phyloP scores from a whole-genome alignment of 2,329 filamentous ascomycete genomes.

The Trichophyton rubrum region DNA sequence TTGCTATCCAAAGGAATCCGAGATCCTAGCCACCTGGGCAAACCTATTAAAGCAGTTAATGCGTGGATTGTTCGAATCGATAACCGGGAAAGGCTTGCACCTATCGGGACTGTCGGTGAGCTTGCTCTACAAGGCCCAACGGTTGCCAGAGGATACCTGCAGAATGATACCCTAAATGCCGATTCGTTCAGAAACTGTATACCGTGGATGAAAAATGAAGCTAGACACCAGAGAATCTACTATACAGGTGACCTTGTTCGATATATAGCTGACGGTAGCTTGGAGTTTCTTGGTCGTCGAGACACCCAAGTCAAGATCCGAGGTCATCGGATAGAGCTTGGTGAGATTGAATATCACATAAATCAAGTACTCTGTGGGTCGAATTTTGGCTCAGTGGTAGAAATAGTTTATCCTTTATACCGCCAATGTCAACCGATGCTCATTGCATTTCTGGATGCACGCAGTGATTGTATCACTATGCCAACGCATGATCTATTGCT shows the following conservation, averaged over 20 bases:
- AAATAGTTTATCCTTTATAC: not conserved
- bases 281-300: slow-evolving; percentile 16
- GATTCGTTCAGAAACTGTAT: not conserved
- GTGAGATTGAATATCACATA: slow-evolving; percentile 57
- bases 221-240: not conserved
- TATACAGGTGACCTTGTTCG: slow-evolving; percentile 15
- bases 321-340: slow-evolving; percentile 71
- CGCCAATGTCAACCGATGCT: not conserved
- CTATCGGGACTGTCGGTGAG: slow-evolving; percentile 30
- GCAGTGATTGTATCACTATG: not conserved
- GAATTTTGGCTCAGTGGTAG: not conserved
- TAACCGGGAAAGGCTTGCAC: slow-evolving; percentile 17
- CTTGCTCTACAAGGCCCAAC: slow-evolving; percentile 28
- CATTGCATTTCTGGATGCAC: not conserved
- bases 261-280: slow-evolving; percentile 12
- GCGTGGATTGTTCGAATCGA: slow-evolving; percentile 24
- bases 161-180: slow-evolving; percentile 2
- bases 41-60: slow-evolving; percentile 9
- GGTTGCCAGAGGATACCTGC: slow-evolving; percentile 27
- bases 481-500: slow-evolving; percentile 27
- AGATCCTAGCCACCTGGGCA: slow-evolving; percentile 7
- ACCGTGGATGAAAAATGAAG: slow-evolving; percentile 4
- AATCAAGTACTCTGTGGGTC: not conserved
- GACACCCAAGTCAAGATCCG: slow-evolving; percentile 63
- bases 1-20: not conserved